These are phyloP conservation scores for Fusarium penzigii DNA, from an alignment of 2,329 filamentous ascomycete genomes.

Conservation along the genomic window DNA sequence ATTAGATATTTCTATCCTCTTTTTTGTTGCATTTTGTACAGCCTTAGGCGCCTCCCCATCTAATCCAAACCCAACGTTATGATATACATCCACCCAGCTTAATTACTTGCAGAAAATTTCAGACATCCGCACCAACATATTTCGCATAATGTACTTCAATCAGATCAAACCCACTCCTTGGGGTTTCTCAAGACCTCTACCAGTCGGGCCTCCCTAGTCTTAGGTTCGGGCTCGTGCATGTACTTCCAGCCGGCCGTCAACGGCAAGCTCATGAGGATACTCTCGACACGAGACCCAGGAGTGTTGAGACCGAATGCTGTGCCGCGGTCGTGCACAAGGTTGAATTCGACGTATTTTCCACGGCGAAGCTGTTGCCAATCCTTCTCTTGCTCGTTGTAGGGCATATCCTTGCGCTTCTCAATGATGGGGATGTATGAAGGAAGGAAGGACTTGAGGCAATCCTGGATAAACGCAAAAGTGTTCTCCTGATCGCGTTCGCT, in stretches of 20 bases:
- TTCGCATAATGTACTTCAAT: not conserved
- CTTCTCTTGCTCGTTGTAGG: constrained; percentile 82
- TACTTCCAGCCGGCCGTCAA: constrained; percentile 93
- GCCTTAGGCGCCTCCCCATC: constrained; percentile 15
- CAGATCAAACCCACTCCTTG: constrained; percentile 62
- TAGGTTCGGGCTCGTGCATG: constrained; percentile 82
- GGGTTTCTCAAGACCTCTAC: constrained; percentile 69
- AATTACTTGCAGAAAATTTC: constrained; percentile 11
- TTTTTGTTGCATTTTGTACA: constrained; percentile 18
- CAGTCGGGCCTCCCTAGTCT: constrained; percentile 75
- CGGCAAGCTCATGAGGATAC: constrained; percentile 95
- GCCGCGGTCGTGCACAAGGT: constrained; percentile 93
- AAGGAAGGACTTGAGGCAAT: constrained; percentile 82
- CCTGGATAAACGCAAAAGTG: constrained; percentile 85
- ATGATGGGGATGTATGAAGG: constrained; percentile 91
- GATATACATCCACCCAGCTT: constrained; percentile 18
- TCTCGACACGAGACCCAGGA: constrained; percentile 88
- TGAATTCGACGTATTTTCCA: constrained; percentile 98
- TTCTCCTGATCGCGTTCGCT: constrained; percentile 84
- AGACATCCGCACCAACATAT: constrained; percentile 6
- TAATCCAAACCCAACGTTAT: constrained; percentile 20
- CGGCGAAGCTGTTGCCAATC: constrained; percentile 94
- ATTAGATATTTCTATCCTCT: not conserved
- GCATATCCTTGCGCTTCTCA: constrained; percentile 86
- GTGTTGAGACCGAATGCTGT: constrained; percentile 94